phyloP scores from a whole-genome alignment of 352 stramenopile species.

The Phytophthora ramorum region DNA sequence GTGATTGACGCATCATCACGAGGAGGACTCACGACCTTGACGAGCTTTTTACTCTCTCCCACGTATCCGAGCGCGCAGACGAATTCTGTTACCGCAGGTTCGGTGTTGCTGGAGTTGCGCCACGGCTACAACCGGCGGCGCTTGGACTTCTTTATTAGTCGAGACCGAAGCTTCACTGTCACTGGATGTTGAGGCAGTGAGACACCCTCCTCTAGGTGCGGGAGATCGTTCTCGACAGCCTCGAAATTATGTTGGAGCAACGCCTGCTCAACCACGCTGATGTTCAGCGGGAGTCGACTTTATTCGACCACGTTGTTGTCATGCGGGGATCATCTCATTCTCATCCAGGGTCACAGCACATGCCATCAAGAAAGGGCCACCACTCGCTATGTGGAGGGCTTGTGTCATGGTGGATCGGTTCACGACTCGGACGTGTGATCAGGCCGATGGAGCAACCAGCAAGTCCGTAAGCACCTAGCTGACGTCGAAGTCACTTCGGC shows the following conservation, averaged over 20 bases:
- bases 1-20: background rate
- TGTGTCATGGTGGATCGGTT: constrained; percentile 2
- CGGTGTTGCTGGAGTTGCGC: background rate
- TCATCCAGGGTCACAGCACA: constrained; percentile 3
- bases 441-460: constrained; percentile 11
- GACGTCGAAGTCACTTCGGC: background rate
- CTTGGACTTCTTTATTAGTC: background rate
- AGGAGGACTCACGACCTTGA: background rate
- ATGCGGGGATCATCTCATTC: background rate
- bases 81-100: background rate
- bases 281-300: no score
- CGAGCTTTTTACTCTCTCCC: background rate
- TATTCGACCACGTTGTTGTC: background rate
- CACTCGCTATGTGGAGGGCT: background rate
- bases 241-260: background rate
- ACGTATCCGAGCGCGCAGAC: background rate
- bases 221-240: background rate
- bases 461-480: constrained; percentile 17
- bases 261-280: background rate
- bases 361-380: constrained; percentile 9
- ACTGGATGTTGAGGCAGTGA: background rate
- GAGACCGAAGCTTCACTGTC: background rate
- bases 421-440: constrained; percentile 20
- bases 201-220: background rate
- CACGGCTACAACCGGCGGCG: background rate